Base-by-base conservation (phyloP, 2,329 filamentous ascomycete genomes). In the Talaromyces sp. region DNA sequence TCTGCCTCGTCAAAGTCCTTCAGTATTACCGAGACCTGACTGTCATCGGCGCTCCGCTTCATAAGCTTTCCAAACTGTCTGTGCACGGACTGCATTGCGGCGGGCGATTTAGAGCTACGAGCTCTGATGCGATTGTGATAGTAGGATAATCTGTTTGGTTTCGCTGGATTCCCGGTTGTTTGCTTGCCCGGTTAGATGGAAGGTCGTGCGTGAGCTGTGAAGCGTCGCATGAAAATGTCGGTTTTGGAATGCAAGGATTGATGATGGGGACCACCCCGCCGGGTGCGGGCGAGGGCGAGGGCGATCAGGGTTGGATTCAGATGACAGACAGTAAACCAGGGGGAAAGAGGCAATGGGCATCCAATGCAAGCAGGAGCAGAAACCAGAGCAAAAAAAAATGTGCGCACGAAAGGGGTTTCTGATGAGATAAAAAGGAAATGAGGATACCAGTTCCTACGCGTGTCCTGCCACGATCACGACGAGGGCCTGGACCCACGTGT, bases 1-100 rank as follows among this genome's bases (percentile, higher is more conserved):
- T 95, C 89, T 27, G 88, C 89, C 73, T 93, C 87, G 67, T 91
- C 88, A 71, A 92, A 95, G 69, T 95, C 90, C 67, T 85, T 87
- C 60, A 96, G 78, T 58, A 95, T 80, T 51, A 88, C 82, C 11
- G 87, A 86, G 52, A 93, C 86, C 70, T 91, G 88, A 65, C 87
- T 87, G 71, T 91, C 88, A 74, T 95, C 89, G 60, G 88, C 89
- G 26, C 87, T 86, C 63, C 86, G 84, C 69, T 84, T 86, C 76
- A 86, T 82, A 70, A 93, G 84, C 74, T 84, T 87, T 63, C 89
- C 89, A 66, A 93, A 88, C 69, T 88, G 86, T 64, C 90, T 82
- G 71, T 92, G 87, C 76, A 95, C 83, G 60, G 68, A 67, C 66
- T 75, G 70, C 75, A 77, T 77, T 19, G 56, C 71, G 41, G 46